Conservation (phyloP, 1,139 yeast species). For the Zygosaccharomyces sapae region DNA sequence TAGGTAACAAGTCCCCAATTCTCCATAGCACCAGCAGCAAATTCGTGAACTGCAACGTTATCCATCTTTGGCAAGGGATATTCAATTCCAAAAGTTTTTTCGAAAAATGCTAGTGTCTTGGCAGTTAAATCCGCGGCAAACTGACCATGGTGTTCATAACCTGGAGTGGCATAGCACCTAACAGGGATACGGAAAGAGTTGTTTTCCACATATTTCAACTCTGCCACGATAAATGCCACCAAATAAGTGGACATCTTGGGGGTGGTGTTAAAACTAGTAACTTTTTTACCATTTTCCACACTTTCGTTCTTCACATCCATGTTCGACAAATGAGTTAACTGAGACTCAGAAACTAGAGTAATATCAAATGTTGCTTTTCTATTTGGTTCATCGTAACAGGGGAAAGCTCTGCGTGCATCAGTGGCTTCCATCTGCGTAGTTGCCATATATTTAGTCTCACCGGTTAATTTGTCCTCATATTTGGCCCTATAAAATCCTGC, state of each 20-base stretch:
- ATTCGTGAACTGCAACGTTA: constrained; percentile 76
- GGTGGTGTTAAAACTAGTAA: constrained; percentile 54
- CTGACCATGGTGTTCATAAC: constrained; percentile 60
- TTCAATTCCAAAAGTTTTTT: constrained; percentile 62
- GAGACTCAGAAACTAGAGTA: constrained; percentile 51
- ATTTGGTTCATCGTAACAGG: constrained; percentile 77
- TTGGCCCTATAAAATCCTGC: constrained; percentile 79
- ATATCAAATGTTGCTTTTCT: constrained; percentile 65
- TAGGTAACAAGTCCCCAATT: constrained; percentile 86
- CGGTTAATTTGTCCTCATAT: constrained; percentile 56
- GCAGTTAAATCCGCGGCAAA: constrained; percentile 72
- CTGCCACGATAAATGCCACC: constrained; percentile 81
- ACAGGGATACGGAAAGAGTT: constrained; percentile 69
- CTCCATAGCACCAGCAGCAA: constrained; percentile 89
- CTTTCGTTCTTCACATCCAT: constrained; percentile 54
- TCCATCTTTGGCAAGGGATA: constrained; percentile 83
- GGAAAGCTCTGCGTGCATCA: constrained; percentile 81
- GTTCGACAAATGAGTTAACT: constrained; percentile 68
- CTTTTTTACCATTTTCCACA: constrained; percentile 50
- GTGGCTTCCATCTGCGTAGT: constrained; percentile 86
- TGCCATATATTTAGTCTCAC: constrained; percentile 59
- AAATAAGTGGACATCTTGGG: constrained; percentile 79
- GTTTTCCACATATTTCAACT: constrained; percentile 67
- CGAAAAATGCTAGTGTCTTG: constrained; percentile 68
- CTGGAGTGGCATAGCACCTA: constrained; percentile 76